A percentile compares a stretch with the other conserved stretches of the same genome.
phyloP scores from a whole-genome alignment of 129 eudicot species.

The sunflower (Helianthus annuus) region HanXRQr2.0-SUNRISE NC_035436.2:190040563-190041062 shows the following conservation, averaged over 20 bases:
- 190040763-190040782: neutral
- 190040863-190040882: neutral
- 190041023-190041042: conserved; percentile 33
- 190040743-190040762: conserved; percentile 31
- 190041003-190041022: conserved; percentile 47
- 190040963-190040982: conserved; percentile 42
- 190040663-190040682: conserved; percentile 46
- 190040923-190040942: conserved; percentile 36
- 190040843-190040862: too few relatives aligned
- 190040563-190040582: conserved; percentile 20
- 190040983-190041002: conserved; percentile 58
- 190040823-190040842: too few relatives aligned
- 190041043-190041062: conserved; percentile 7
- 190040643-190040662: conserved; percentile 48
- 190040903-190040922: conserved; percentile 68
- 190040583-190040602: neutral
- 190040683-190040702: conserved; percentile 42
- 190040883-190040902: conserved; percentile 39
- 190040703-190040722: conserved; percentile 25
- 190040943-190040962: conserved; percentile 56
- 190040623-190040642: conserved; percentile 24
- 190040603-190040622: conserved; percentile 33
- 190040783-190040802: neutral
- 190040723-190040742: conserved; percentile 49
- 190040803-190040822: too few relatives aligned